Base-by-base conservation (phyloP, 148 eudicot genomes). In the Talinum fruticosum region DNA sequence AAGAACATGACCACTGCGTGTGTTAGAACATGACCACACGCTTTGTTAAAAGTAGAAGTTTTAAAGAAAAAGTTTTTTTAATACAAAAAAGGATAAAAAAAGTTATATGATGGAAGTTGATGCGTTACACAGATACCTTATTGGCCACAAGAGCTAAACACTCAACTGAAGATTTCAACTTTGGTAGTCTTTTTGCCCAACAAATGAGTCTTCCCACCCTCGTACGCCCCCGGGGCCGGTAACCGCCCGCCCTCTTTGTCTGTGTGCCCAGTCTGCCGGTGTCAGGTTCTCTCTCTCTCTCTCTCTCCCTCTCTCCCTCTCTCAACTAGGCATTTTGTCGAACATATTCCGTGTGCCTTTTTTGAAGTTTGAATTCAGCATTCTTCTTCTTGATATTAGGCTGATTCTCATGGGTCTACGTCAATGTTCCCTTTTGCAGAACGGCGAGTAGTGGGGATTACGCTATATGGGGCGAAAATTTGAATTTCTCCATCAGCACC, bases 391-490 rank as follows among this genome's bases (percentile, higher is more conserved):
- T 45, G 14, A 47, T 57, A 36, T 18, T n/a, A n/a, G n/a, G n/a
- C 29, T 37, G 68, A 19, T 47, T 67, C 4, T 54, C 64, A 69
- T 36, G n/a, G 78, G 35, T n/a, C n/a, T n/a, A n/a, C n/a, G n/a
- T n/a, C n/a, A n/a, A n/a, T n/a, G n/a, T n/a, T n/a, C n/a, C n/a
- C n/a, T n/a, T 41, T 62, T 75, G n/a, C 75, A 83, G 85, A 38
- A 18, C 54, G 26, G 54, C 30, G 7, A 75, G 47, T 78, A 65
- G 69, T 76, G 84, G 77, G 35, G 81, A 84, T 61, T 82, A 81
- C 16, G 91, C 96, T 16, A 92, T 94, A 44, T 85, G 75, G 66
- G 90, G 93, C 36, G 87, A 82, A 26, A 92, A 87, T 71, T 79
- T 94, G 79, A 87, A 85, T 66, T 94, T 83, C 83, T 87, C 92